Conservation (phyloP, 305 asterid genomes). For the Plantago lanceolata region DNA sequence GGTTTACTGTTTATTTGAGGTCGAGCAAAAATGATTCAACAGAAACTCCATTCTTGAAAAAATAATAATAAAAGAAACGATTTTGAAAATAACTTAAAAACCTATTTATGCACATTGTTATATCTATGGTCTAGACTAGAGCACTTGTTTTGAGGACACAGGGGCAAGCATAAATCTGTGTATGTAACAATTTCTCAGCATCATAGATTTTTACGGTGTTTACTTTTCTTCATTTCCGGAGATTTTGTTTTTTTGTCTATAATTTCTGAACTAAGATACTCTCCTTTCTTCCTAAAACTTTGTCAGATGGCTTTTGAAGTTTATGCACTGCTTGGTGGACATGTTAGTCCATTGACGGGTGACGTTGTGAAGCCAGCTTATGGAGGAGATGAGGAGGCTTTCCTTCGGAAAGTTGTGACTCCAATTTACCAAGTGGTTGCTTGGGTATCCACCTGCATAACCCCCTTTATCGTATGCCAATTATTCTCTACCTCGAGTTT, state of each 20-base stretch:
- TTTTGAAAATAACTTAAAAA: too few species aligned
- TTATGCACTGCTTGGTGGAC: constrained; percentile 93
- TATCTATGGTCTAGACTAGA: too few species aligned
- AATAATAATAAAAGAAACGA: too few species aligned
- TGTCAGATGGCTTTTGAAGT: constrained; percentile 94
- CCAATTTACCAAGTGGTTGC: constrained; percentile 94
- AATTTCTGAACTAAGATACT: too few species aligned
- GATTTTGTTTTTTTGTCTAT: too few species aligned
- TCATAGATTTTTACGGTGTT: too few species aligned
- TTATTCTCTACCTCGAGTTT: constrained; percentile 17
- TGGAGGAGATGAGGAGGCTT: constrained; percentile 98
- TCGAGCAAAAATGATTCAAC: too few species aligned
- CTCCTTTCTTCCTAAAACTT: not conserved
- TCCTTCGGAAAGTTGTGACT: constrained; percentile 72
- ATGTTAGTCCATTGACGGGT: constrained; percentile 93
- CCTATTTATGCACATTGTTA: too few species aligned
- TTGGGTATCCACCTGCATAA: constrained; percentile 37
- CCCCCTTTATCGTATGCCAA: not conserved
- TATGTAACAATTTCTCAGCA: too few species aligned
- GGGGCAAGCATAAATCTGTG: too few species aligned
- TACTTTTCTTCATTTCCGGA: not conserved
- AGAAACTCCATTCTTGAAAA: too few species aligned
- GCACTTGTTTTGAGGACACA: too few species aligned
- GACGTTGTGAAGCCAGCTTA: constrained; percentile 96
- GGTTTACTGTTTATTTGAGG: not conserved